phyloP scores from a whole-genome alignment of 169 alveolate genomes.

The Theileria orientalis region DNA sequence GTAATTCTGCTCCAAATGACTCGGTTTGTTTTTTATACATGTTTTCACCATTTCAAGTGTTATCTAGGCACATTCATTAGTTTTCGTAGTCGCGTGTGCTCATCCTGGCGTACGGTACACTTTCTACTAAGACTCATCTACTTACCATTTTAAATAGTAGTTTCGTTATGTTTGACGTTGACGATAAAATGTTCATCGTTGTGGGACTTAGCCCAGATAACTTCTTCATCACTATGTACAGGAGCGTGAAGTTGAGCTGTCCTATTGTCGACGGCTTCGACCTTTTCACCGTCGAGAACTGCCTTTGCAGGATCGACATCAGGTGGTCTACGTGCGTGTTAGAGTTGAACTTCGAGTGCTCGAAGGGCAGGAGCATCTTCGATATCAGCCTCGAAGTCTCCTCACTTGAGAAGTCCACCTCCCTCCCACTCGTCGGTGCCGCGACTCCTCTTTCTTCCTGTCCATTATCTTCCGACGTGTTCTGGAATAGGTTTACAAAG shows the following conservation, averaged over 20 bases:
- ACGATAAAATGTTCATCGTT: conserved; percentile 21
- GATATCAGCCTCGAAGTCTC: conserved; percentile 8
- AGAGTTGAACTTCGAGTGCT: conserved; percentile 27
- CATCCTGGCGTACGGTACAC: not conserved
- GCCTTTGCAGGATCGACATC: conserved; percentile 15
- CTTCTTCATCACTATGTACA: conserved; percentile 26
- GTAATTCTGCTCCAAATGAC: not conserved
- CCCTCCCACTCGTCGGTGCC: too few relatives aligned
- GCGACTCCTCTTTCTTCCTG: not conserved
- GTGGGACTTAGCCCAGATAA: conserved; percentile 31
- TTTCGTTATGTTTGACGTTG: conserved; percentile 44
- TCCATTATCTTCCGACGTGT: not conserved
- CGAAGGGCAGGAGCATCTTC: conserved; percentile 21
- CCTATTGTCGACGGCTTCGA: conserved; percentile 10
- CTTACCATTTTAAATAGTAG: conserved; percentile 49
- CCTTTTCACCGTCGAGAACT: not conserved
- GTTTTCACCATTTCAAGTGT: conserved; percentile 4
- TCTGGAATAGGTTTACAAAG: not conserved
- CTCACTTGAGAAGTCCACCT: not conserved
- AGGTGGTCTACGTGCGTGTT: conserved; percentile 16
- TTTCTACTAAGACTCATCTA: not conserved
- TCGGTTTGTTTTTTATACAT: not conserved
- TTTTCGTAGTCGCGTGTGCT: not conserved
- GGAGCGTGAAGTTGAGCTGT: conserved; percentile 5
- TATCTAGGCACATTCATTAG: not conserved